Conservation (phyloP, 2,329 filamentous ascomycete genomes). For the Penicillium sp. region DNA sequence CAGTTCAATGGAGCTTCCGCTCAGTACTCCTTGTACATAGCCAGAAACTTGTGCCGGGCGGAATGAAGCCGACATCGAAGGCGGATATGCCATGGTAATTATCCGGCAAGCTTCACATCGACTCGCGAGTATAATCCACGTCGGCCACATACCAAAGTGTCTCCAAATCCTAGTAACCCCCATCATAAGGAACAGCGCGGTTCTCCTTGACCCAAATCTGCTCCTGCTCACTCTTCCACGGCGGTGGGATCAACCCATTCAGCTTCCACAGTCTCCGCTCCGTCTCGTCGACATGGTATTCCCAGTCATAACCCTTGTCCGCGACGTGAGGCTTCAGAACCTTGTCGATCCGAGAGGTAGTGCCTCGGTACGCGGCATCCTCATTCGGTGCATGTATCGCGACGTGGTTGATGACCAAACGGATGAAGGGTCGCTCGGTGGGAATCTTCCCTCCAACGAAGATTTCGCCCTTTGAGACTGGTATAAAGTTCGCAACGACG, state of each 20-base stretch:
- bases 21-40: neutral
- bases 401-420: constrained; percentile 20
- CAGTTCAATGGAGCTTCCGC: neutral
- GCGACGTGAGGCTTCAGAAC: constrained; percentile 17
- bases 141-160: neutral
- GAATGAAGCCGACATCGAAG: neutral
- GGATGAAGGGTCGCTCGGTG: constrained; percentile 14
- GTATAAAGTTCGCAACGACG: constrained; percentile 27
- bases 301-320: constrained; percentile 21
- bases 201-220: constrained; percentile 14
- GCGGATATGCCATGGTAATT: neutral
- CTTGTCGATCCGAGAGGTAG: constrained; percentile 10
- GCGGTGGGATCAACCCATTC: constrained; percentile 21
- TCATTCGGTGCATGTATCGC: constrained; percentile 12
- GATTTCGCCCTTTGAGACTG: constrained; percentile 6
- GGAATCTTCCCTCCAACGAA: constrained; percentile 10
- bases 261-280: constrained; percentile 25
- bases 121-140: neutral
- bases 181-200: constrained; percentile 10
- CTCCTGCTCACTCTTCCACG: constrained; percentile 12
- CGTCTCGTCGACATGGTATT: constrained; percentile 23
- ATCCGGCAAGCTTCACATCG: neutral
- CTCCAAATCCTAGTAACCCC: neutral
- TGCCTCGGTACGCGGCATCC: constrained; percentile 1
- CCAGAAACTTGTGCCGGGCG: neutral